Evolutionary conservation across 768 basidiomycete species (phyloP), one percentile per base, ranked within the genome.

Genomic region (Cubamyces sp.): DNA sequence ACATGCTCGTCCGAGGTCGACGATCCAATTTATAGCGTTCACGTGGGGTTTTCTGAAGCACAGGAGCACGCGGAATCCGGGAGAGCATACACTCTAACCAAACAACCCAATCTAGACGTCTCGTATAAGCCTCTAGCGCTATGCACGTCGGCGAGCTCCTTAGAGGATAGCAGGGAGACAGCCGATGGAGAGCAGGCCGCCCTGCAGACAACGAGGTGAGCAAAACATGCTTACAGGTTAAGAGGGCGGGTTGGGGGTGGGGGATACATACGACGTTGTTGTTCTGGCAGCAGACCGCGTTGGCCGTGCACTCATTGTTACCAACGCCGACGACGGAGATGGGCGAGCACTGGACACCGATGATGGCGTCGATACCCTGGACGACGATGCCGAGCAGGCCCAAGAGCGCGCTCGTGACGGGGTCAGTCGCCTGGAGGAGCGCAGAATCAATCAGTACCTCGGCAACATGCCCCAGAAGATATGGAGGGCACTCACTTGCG

Each of bases 131-230:
- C 1, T n/a, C n/a, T 23, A 23, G 7, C 12, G 19, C 46, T 25
- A 14, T 7, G 23, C 41, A 18, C 41, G 14, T 43, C 30, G 9
- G 34, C 8, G 34, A 5, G 28, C 3, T 1, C 9, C 45, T 53
- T 39, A 63, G 56, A 63, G 62, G 45, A 23, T 42, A 46, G 58
- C 41, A 18, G 57, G 63, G 12, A 57, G 30, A 39, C 65, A 66
- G 49, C 62, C 65, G 15, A 66, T 57, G 54, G 65, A 63, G 56
- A 66, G 45, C 37, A 63, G 37, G 46, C 57, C 55, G 15, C 65
- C 62, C 65, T 66, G 45, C 15, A n/a, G 19, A 16, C 1, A 4
- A 5, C n/a, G 5, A 11, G 11, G 34, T 37, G 14, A 28, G 30
- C 3, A 18, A 21, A 6, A 34, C 9, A 34, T 34, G 6, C 5